Base-by-base conservation (phyloP, 1,284 basidiomycete genomes). In the Rhodotorula sp. region DNA sequence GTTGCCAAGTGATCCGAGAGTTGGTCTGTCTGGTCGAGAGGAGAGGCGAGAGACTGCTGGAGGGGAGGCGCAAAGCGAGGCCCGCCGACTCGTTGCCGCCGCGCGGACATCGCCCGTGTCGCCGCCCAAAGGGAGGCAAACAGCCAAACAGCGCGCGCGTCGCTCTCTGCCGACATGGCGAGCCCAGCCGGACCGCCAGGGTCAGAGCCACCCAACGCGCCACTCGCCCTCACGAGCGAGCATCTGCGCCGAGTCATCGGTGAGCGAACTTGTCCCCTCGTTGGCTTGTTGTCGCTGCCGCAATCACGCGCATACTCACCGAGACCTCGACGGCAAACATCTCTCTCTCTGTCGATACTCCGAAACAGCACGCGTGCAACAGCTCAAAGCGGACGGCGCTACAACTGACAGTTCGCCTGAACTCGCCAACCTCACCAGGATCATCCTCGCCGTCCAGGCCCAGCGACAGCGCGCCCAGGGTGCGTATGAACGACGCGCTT, bases 381-480 rank as follows among this genome's bases (percentile, higher is more conserved):
- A 80, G 62, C 81, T 84, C 68, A 80, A 81, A 61, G 75, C 75
- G 18, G 76, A 77, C 58, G 83, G 83, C 31, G 77, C 78, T 66
- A 82, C 79, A 54, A 79, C 80, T 67, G 79, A 81, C 60, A 80
- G 78, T 43, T 81, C 71, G 51, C 74, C 71, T 16, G 83, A 84
- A 66, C 80, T 82, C 52, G 80, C 79, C 23, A 74, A 78, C 31
- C 78, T 84, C 69, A 71, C 75, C 26, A 81, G 83, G 71, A 78
- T 81, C 52, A 77, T 81, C 48, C 76, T 79, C 49, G 77, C 81
- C 66, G 66, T 74, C 43, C 76, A 78, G 56, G 16, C 60, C 49
- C 71, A 71, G 60, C 49, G 52, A 51, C 73, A 68, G 31, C 64
- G 43, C 51, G 52, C 46, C 20, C 46, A 66, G 43, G 31, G 56